These are phyloP conservation scores for Cercospora sojina DNA, from an alignment of 2,329 filamentous ascomycete species.

Conservation along the genomic window DNA sequence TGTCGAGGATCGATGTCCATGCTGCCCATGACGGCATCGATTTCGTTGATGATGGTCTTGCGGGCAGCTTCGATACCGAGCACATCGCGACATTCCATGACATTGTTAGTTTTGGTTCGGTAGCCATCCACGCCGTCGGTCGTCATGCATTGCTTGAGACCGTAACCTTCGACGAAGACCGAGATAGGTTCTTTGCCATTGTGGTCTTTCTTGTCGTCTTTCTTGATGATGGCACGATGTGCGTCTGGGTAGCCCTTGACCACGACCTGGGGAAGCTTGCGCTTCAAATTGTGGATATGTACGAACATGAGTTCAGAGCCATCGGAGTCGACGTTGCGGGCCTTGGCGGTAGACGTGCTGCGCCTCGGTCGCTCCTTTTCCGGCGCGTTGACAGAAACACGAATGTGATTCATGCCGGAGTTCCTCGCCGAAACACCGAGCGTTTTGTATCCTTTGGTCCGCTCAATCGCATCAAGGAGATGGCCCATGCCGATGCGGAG, in stretches of 20 bases:
- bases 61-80: conserved; percentile 94
- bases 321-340: conserved; percentile 40
- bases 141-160: conserved; percentile 83
- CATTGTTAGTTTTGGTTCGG: conserved; percentile 73
- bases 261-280: conserved; percentile 75
- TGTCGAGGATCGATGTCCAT: conserved; percentile 97
- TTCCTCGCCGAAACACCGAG: conserved; percentile 33
- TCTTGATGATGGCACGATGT: conserved; percentile 83
- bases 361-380: conserved; percentile 37
- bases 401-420: conserved; percentile 52
- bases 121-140: conserved; percentile 86
- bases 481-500: conserved; percentile 73
- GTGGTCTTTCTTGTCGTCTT: conserved; percentile 64
- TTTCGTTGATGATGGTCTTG: conserved; percentile 84
- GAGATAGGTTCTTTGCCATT: conserved; percentile 58
- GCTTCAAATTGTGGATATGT: conserved; percentile 81
- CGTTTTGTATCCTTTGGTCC: conserved; percentile 76
- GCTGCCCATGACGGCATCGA: conserved; percentile 81
- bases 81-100: conserved; percentile 84
- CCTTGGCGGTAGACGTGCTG: conserved; percentile 45
- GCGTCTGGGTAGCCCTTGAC: conserved; percentile 89
- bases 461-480: conserved; percentile 73
- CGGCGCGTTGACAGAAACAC: conserved; percentile 64
- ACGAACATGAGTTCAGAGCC: conserved; percentile 66
- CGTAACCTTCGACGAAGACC: conserved; percentile 89